phyloP scores from a whole-genome alignment of 257 asterid genomes.

The Paulownia fortunei region DNA sequence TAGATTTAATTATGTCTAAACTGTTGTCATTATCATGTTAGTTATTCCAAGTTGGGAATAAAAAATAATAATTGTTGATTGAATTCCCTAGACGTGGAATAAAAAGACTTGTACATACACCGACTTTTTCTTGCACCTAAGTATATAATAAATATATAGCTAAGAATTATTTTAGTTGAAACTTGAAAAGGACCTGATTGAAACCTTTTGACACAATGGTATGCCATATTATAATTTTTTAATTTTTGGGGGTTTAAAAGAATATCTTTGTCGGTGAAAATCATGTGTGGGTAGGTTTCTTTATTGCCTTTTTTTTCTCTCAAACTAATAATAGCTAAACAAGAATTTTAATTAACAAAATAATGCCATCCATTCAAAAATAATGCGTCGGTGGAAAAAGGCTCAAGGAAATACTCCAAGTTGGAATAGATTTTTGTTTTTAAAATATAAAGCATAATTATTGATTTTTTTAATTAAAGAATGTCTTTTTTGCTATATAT shows the following conservation, averaged over 20 bases:
- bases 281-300: conserved; percentile 4
- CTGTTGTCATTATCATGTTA: conserved; percentile 49
- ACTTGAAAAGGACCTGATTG: conserved; percentile 30
- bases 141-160: not conserved
- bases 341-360: no score
- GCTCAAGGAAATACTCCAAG: no score
- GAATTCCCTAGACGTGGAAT: conserved; percentile 37
- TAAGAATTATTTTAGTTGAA: conserved; percentile 10
- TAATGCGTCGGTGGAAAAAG: no score
- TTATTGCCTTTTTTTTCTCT: no score
- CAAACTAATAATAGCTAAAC: no score
- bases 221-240: conserved; percentile 21
- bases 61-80: conserved; percentile 19
- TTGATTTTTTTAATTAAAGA: no score
- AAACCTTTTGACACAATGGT: conserved; percentile 24
- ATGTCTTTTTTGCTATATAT: no score
- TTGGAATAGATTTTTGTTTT: no score
- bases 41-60: conserved; percentile 40
- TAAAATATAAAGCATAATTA: no score
- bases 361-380: no score
- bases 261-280: conserved; percentile 39
- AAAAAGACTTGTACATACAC: conserved; percentile 19
- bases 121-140: conserved; percentile 38
- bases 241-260: not conserved
- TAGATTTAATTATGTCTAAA: conserved; percentile 38